A percentile compares a stretch with the other conserved stretches of the same genome.
Evolutionary conservation across 495 filamentous ascomycete genomes (phyloP).

Genomic region (Trichocladium uniseriatum): DNA sequence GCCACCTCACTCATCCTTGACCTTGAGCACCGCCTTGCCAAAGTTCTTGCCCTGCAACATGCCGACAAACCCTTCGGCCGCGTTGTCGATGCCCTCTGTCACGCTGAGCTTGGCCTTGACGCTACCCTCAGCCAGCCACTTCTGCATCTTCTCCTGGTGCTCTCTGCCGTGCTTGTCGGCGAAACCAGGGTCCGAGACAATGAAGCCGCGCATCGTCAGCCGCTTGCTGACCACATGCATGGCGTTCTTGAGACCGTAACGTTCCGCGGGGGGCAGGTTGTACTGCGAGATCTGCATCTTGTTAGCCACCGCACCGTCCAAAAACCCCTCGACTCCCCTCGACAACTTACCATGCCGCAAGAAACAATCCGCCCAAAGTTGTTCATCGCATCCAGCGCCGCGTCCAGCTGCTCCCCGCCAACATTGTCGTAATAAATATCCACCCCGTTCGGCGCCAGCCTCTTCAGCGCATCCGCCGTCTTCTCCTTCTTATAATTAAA

Average conservation of each 20-base stretch:
- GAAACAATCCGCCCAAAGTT: slow-evolving; percentile 58
- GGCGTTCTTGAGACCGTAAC: slow-evolving; percentile 64
- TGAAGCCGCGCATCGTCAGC: slow-evolving; percentile 61
- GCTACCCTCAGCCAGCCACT: slow-evolving; percentile 78
- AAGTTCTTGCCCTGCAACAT: slow-evolving; percentile 84
- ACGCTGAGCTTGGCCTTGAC: slow-evolving; percentile 64
- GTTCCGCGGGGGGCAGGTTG: slow-evolving; percentile 49
- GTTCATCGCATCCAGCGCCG: slow-evolving; percentile 61
- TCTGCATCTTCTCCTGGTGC: slow-evolving; percentile 69
- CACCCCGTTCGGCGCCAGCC: slow-evolving; percentile 72
- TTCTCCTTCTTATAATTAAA: slow-evolving; percentile 63
- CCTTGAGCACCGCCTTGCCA: slow-evolving; percentile 81
- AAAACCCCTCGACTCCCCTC: slow-evolving; percentile 8
- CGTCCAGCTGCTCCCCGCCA: slow-evolving; percentile 79
- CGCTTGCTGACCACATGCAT: slow-evolving; percentile 39
- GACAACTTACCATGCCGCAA: slow-evolving; percentile 40
- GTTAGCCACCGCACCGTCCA: slow-evolving; percentile 4
- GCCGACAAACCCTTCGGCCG: slow-evolving; percentile 70
- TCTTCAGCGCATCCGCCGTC: slow-evolving; percentile 58
- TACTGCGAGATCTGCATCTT: slow-evolving; percentile 62
- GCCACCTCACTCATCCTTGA: slow-evolving; percentile 36
- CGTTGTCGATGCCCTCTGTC: slow-evolving; percentile 76
- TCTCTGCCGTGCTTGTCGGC: slow-evolving; percentile 62
- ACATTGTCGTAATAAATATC: slow-evolving; percentile 98
- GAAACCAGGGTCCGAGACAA: slow-evolving; percentile 54